phyloP scores from a whole-genome alignment of 371 early-diverging fungal genomes.

The Mucor lusitanicus region DNA sequence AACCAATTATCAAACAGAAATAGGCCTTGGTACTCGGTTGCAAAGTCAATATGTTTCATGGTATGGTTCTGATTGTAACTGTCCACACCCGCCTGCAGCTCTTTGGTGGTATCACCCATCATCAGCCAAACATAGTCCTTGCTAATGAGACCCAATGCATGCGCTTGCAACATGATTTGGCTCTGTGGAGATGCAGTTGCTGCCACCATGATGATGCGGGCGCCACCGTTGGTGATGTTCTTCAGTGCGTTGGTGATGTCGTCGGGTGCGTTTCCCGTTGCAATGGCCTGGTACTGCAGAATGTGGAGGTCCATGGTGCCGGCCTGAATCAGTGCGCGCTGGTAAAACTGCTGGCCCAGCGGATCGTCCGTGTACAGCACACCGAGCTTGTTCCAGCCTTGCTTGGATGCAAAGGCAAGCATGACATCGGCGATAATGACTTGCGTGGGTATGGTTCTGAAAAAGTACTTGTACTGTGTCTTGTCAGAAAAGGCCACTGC shows the following conservation, averaged over 20 bases:
- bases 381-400: constrained; percentile 53
- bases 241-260: constrained; percentile 23
- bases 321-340: constrained; percentile 42
- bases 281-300: constrained; percentile 36
- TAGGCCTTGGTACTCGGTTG: constrained; percentile 46
- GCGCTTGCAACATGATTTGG: constrained; percentile 38
- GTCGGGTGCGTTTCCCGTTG: constrained; percentile 15
- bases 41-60: constrained; percentile 25
- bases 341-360: constrained; percentile 54
- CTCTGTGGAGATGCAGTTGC: constrained; percentile 30
- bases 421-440: constrained; percentile 50
- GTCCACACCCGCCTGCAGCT: constrained; percentile 25
- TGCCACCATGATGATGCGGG: constrained; percentile 49
- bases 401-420: constrained; percentile 39
- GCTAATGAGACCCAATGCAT: constrained; percentile 31
- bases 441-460: constrained; percentile 56
- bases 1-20: constrained; percentile 62
- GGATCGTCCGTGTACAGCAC: constrained; percentile 49
- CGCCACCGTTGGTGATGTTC: constrained; percentile 38
- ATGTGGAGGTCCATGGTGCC: constrained; percentile 36
- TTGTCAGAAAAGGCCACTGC: constrained; percentile 53
- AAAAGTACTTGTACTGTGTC: constrained; percentile 51
- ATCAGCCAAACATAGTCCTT: constrained; percentile 59
- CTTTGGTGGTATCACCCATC: constrained; percentile 43
- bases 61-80: constrained; percentile 27